phyloP scores from a whole-genome alignment of 257 asterid species.

The Cruciata laevipes region DNA sequence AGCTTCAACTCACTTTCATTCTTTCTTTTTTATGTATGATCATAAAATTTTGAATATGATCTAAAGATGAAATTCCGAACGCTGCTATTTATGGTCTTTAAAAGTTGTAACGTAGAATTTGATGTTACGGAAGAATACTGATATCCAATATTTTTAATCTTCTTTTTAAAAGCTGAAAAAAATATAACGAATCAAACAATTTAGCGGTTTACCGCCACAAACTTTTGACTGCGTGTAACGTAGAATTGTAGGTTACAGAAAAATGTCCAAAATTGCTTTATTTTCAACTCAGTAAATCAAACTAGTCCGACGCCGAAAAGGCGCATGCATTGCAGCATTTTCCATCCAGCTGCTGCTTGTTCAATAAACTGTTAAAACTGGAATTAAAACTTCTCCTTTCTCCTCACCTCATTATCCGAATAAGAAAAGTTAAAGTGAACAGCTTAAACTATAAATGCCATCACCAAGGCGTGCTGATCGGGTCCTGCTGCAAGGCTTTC shows the following conservation, averaged over 20 bases:
- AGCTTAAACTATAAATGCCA: not conserved
- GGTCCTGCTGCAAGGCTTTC: conserved; percentile 66
- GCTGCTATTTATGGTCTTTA: too few species aligned
- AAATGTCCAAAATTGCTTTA: not conserved
- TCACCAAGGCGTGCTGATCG: conserved; percentile 22
- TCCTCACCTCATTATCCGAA: not conserved
- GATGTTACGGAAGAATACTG: too few species aligned
- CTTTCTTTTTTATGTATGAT: not conserved
- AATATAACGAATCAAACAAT: too few species aligned
- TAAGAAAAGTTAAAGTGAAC: not conserved
- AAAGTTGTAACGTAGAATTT: too few species aligned
- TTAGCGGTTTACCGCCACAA: not conserved
- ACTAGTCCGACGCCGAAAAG: not conserved
- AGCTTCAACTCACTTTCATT: not conserved
- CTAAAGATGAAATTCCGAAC: too few species aligned
- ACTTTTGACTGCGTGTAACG: not conserved
- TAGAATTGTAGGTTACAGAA: not conserved
- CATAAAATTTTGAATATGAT: too few species aligned
- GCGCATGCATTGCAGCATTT: not conserved
- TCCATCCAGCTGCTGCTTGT: not conserved
- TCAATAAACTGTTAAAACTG: not conserved
- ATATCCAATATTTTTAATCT: too few species aligned
- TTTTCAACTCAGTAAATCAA: conserved; percentile 5
- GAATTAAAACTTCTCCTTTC: not conserved
- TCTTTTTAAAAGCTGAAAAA: too few species aligned